Evolutionary conservation across 1,139 yeast genomes (phyloP).

Genomic region (Pichia kudriavzevii): DNA sequence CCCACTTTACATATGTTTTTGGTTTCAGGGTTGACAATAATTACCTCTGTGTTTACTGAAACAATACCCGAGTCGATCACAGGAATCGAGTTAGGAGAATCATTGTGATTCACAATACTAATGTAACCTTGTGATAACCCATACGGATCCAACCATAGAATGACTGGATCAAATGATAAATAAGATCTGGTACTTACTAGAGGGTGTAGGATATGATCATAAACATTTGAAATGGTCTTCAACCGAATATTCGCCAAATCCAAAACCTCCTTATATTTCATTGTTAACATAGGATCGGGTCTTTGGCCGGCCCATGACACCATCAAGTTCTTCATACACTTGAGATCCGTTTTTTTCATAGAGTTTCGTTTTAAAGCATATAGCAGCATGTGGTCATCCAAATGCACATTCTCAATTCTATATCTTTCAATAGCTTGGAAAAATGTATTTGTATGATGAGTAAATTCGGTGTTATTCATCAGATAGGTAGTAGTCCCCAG

Average conservation of each 20-base stretch:
- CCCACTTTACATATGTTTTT: constrained; percentile 71
- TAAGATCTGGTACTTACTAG: constrained; percentile 80
- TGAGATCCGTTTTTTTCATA: constrained; percentile 60
- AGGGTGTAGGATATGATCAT: constrained; percentile 75
- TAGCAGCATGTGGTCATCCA: constrained; percentile 77
- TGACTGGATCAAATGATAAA: constrained; percentile 83
- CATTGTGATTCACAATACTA: constrained; percentile 69
- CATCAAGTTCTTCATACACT: constrained; percentile 73
- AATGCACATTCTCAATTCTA: constrained; percentile 79
- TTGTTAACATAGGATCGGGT: constrained; percentile 37
- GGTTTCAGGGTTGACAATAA: constrained; percentile 94
- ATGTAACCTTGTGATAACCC: constrained; percentile 85
- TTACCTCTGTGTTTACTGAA: constrained; percentile 88
- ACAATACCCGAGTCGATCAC: constrained; percentile 95
- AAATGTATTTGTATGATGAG: constrained; percentile 66
- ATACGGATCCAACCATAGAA: constrained; percentile 77
- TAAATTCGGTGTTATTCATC: constrained; percentile 72
- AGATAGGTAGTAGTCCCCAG: constrained; percentile 81
- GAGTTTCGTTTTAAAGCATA: constrained; percentile 43
- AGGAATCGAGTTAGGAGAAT: constrained; percentile 55
- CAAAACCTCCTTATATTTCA: constrained; percentile 49
- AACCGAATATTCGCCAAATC: constrained; percentile 59
- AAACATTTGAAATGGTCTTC: constrained; percentile 69
- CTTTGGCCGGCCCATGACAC: constrained; percentile 63
- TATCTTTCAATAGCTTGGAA: constrained; percentile 66